Evolutionary conservation across 176 grass and related monocot genomes (phyloP).

Genomic region (Lolium rigidum): DNA sequence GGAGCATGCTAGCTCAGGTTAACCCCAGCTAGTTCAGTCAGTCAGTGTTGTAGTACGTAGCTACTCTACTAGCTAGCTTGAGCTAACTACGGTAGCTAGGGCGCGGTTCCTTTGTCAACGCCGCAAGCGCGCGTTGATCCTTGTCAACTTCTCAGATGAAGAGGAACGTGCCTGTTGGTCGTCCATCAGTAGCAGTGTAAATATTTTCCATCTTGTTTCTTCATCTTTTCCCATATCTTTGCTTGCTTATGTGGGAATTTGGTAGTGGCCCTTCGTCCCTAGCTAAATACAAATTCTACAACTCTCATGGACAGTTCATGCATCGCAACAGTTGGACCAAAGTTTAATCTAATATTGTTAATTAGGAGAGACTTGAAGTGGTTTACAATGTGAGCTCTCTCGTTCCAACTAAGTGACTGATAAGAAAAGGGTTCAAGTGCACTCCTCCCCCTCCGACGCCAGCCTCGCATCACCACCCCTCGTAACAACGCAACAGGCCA

Average conservation of each 20-base stretch:
- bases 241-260: not conserved
- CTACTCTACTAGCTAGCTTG: constrained; percentile 1
- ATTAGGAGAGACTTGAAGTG: no score
- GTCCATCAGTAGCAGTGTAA: constrained; percentile 11
- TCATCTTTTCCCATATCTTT: not conserved
- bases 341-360: no score
- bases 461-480: no score
- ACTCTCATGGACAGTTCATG: no score
- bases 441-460: no score
- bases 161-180: constrained; percentile 22
- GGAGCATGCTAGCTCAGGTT: not conserved
- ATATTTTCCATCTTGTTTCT: constrained; percentile 3
- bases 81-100: constrained; percentile 14
- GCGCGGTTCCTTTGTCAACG: constrained; percentile 17
- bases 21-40: not conserved
- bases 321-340: no score
- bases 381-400: no score
- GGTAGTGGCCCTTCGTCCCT: no score
- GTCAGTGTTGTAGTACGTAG: not conserved
- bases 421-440: no score
- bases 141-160: constrained; percentile 38
- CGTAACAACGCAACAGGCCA: no score
- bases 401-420: no score
- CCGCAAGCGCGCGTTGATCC: constrained; percentile 28
- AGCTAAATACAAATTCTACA: no score